Base-by-base conservation (phyloP, 176 grass and related monocot species). In the Poa pratensis region DNA sequence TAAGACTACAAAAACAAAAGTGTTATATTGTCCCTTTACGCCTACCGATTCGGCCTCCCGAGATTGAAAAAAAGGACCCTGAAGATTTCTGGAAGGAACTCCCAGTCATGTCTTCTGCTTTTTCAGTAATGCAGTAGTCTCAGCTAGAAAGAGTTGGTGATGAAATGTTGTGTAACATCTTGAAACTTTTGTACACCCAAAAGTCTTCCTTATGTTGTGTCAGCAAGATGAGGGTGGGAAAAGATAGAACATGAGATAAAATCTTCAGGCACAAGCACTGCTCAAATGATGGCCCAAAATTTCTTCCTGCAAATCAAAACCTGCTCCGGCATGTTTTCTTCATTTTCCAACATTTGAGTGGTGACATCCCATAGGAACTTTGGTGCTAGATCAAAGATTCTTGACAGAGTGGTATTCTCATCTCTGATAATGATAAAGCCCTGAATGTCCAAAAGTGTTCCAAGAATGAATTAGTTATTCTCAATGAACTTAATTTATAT, bases 321-420 rank as follows among this genome's bases (percentile, higher is more conserved):
- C 77, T 86, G 67, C 52, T 96, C 91, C 2, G 40, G 76, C 24
- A 53, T 75, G 34, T 89, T 86, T 66, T 99, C 88, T 86, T 91
- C 91, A 57, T 88, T 90, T 91, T 96, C 82, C 28, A 89, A 48
- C 45, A 62, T 88, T 73, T 79, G 88, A 46, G 51, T 73, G 67
- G 89, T 92, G 77, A 92, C 82, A 82, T 99, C 91, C 96, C 96
- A 99, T 69, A 99, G 90, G 85, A 94, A 99, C 87, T 90, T 99
- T 3, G 93, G 88, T 43, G 96, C 89, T 45, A 99, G 91, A 66
- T 89, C 86, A 81, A 58, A 85, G 68, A 99, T 90, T 94, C 82
- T 89, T 89, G 93, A 94, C 45, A 96, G 19, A 42, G 87, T 85
- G 30, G 69, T 82, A 24, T 94, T 82, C 67, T 87, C 87, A 85